phyloP scores from a whole-genome alignment of 2,329 filamentous ascomycete genomes.

The Alternaria dauci region DNA sequence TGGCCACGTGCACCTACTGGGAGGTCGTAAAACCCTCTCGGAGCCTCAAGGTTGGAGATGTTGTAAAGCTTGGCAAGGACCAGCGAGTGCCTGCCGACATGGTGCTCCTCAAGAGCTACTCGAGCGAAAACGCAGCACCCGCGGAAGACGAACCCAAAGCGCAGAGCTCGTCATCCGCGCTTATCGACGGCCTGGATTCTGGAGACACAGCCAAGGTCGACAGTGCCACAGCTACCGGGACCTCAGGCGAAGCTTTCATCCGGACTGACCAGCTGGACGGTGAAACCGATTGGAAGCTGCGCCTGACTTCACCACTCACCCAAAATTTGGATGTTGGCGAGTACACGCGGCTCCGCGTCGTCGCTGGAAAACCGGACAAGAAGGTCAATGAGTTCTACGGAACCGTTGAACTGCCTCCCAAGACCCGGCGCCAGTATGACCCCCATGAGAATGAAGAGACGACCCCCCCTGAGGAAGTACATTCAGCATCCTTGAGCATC shows the following conservation, averaged over 20 bases:
- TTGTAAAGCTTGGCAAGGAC: conserved; percentile 91
- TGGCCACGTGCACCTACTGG: conserved; percentile 60
- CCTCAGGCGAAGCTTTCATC: conserved; percentile 92
- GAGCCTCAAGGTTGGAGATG: conserved; percentile 91
- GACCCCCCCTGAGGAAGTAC: conserved; percentile 36
- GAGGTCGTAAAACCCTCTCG: conserved; percentile 83
- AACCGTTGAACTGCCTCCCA: conserved; percentile 78
- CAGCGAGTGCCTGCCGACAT: conserved; percentile 95
- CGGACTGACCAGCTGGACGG: conserved; percentile 96
- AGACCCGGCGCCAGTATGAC: conserved; percentile 59
- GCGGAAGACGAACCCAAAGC: conserved; percentile 7
- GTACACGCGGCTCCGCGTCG: conserved; percentile 71
- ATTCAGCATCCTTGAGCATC: conserved; percentile 80
- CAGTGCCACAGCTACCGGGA: conserved; percentile 32
- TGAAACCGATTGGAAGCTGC: conserved; percentile 98
- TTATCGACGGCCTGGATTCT: conserved; percentile 33
- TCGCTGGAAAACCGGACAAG: conserved; percentile 88
- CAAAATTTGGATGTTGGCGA: conserved; percentile 79
- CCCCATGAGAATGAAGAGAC: conserved; percentile 44
- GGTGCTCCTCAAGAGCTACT: conserved; percentile 84
- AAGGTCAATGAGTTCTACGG: conserved; percentile 95
- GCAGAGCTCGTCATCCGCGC: conserved; percentile 17
- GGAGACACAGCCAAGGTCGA: conserved; percentile 27
- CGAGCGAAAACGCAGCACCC: conserved; percentile 40
- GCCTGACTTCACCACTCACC: conserved; percentile 84